phyloP scores from a whole-genome alignment of 75 land plant genomes.

The Azolla pinnata region DNA sequence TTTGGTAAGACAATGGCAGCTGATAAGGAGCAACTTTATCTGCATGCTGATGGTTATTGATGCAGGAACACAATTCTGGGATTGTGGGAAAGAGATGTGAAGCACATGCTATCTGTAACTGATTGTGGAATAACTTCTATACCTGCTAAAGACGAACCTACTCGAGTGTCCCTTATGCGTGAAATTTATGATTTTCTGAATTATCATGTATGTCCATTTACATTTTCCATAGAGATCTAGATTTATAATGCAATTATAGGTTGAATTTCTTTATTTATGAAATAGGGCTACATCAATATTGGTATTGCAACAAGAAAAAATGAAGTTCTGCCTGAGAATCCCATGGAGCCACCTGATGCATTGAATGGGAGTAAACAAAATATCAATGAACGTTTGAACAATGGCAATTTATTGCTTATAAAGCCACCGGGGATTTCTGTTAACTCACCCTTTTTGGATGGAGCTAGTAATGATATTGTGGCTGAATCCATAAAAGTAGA shows the following conservation, averaged over 20 bases:
- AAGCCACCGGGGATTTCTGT: too few relatives aligned
- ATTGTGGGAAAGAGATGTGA: conserved; percentile 80
- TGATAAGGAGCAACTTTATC: neutral
- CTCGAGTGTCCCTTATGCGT: conserved; percentile 57
- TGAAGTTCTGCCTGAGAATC: conserved; percentile 10
- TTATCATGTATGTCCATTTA: conserved; percentile 53
- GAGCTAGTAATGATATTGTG: too few relatives aligned
- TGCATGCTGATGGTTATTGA: neutral
- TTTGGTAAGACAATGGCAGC: neutral
- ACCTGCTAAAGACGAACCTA: conserved; percentile 43
- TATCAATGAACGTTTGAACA: too few relatives aligned
- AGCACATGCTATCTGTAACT: conserved; percentile 46
- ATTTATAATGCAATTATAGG: neutral
- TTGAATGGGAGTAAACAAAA: too few relatives aligned
- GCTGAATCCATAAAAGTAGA: too few relatives aligned
- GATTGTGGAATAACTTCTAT: conserved; percentile 58
- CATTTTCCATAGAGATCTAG: neutral
- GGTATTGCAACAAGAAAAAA: conserved; percentile 61
- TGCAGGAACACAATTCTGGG: conserved; percentile 74
- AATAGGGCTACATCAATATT: conserved; percentile 83
- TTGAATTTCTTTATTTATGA: neutral
- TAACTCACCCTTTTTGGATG: too few relatives aligned
- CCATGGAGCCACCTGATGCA: too few relatives aligned
- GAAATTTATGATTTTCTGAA: conserved; percentile 77
- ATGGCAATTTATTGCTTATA: too few relatives aligned